phyloP scores from a whole-genome alignment of 371 early-diverging fungal genomes.

The Circinella umbellata region DNA sequence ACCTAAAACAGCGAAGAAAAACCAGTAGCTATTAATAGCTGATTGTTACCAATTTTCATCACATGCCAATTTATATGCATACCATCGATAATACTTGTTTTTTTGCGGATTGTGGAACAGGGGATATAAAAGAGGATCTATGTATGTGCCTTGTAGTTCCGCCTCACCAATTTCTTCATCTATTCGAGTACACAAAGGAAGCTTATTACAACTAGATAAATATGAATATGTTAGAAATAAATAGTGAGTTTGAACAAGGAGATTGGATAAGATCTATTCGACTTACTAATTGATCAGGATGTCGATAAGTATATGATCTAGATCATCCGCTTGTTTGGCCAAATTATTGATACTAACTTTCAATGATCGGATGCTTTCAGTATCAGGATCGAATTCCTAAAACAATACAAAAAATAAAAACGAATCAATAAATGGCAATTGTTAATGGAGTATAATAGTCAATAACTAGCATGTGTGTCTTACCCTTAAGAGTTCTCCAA shows the following conservation, averaged over 20 bases:
- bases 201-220: conserved; percentile 8
- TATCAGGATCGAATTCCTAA: conserved; percentile 23
- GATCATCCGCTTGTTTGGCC: conserved; percentile 6
- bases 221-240: conserved; percentile 3
- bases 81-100: conserved; percentile 1
- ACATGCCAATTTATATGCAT: background rate
- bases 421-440: conserved; percentile 15
- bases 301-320: conserved; percentile 8
- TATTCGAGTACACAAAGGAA: conserved; percentile 3
- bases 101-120: conserved; percentile 14
- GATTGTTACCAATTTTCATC: background rate
- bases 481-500: conserved; percentile 25
- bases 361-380: conserved; percentile 14
- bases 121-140: conserved; percentile 10
- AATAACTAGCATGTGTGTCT: conserved; percentile 8
- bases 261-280: background rate
- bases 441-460: background rate
- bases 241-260: background rate
- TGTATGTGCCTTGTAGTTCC: conserved; percentile 6
- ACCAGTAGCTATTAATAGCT: background rate
- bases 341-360: conserved; percentile 18
- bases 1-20: background rate
- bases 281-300: conserved; percentile 9
- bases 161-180: conserved; percentile 14
- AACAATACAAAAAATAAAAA: conserved; percentile 19